phyloP scores from a whole-genome alignment of 352 stramenopile genomes.

The Pythium guiyangense region DNA sequence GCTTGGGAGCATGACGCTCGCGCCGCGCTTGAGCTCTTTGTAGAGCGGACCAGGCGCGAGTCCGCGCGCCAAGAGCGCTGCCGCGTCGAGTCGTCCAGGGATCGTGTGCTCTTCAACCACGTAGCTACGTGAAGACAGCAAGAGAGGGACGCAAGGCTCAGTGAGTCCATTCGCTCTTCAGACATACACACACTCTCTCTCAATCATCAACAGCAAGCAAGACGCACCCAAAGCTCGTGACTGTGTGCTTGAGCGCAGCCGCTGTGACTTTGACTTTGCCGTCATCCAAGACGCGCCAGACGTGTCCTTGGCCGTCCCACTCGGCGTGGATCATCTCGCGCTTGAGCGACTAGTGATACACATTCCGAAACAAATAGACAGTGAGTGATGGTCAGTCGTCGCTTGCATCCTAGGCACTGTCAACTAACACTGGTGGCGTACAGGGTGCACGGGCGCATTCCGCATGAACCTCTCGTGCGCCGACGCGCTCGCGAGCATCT shows the following conservation, averaged over 20 bases:
- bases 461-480: conserved; percentile 60
- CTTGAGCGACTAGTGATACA: conserved; percentile 19
- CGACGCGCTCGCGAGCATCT: conserved; percentile 42
- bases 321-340: conserved; percentile 51
- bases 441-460: conserved; percentile 49
- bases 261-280: conserved; percentile 57
- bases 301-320: conserved; percentile 44
- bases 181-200: neutral
- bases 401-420: neutral
- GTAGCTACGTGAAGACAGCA: conserved; percentile 28
- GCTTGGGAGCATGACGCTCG: conserved; percentile 77
- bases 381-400: neutral
- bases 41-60: conserved; percentile 89
- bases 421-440: conserved; percentile 14
- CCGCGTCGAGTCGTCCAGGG: conserved; percentile 82
- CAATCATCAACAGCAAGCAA: neutral
- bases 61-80: conserved; percentile 72
- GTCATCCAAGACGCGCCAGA: conserved; percentile 78
- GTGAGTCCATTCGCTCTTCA: neutral
- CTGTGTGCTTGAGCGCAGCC: conserved; percentile 65
- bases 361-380: conserved; percentile 17
- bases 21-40: conserved; percentile 85
- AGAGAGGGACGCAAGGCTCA: neutral
- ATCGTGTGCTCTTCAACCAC: conserved; percentile 73
- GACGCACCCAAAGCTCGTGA: conserved; percentile 60